Evolutionary conservation across 495 filamentous ascomycete genomes (phyloP).

Genomic region (Articulospora tetracladia): DNA sequence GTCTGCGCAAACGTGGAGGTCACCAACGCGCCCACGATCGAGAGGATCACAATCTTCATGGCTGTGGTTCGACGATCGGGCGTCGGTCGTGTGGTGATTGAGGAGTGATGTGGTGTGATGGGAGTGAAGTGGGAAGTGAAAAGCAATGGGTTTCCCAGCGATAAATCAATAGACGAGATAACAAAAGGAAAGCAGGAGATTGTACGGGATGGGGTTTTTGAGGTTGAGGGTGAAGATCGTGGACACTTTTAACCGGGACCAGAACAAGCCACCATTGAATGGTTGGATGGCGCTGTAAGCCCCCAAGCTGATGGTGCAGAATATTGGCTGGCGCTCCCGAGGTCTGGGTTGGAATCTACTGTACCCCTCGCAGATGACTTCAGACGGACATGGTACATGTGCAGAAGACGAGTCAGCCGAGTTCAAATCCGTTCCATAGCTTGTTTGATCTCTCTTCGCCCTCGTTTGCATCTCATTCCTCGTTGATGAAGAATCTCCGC

Average conservation of each 20-base stretch:
- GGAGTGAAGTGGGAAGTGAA: neutral
- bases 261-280: neutral
- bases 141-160: neutral
- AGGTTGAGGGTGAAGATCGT: neutral
- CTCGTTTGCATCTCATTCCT: too few relatives aligned
- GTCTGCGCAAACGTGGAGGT: neutral
- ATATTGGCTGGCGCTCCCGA: neutral
- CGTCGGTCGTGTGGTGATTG: neutral
- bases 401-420: too few relatives aligned
- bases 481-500: too few relatives aligned
- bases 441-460: too few relatives aligned
- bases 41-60: neutral
- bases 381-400: too few relatives aligned
- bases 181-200: neutral
- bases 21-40: neutral
- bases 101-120: neutral
- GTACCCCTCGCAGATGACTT: too few relatives aligned
- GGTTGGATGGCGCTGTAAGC: neutral
- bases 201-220: neutral
- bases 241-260: neutral
- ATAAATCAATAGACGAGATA: neutral
- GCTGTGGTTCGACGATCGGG: neutral
- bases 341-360: too few relatives aligned
- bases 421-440: too few relatives aligned
- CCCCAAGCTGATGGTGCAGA: neutral